Base-by-base conservation (phyloP, 495 filamentous ascomycete genomes). In the Penicillium crystallinum region DNA sequence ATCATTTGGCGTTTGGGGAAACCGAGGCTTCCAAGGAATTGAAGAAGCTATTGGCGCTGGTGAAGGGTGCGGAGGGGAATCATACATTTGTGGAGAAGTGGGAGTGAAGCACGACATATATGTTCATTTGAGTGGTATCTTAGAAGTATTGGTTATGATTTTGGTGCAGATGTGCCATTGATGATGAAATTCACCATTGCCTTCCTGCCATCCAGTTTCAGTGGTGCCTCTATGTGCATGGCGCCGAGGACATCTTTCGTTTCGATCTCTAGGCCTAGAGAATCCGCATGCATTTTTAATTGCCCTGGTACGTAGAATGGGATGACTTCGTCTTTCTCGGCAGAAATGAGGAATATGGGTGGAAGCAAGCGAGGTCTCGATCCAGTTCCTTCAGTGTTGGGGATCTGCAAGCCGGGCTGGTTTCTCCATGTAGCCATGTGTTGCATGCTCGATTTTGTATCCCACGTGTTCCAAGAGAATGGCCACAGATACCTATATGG, bases 261-360 rank as follows among this genome's bases (percentile, higher is more conserved):
- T 15, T 63, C 22, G 6, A 76, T 58, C 3, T 65, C 38, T 10
- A 78, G 39, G 7, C 53, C 54, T 0, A 77, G 45, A 2, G 64
- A 53, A 14, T 41, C 61, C 14, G 64, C 74, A 8, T 69, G 50
- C 6, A 42, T 19, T 40, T 71, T 69, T 18, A 89, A 69, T 52
- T 74, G 63, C 12, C 72, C 73, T 6, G 73, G 75, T 31, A 85
- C 81, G 30, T 78, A 72, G 29, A 65, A 53, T 3, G 86, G 85
- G 2, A 90, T 82, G 0, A 90, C 70, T 59, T 89, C 86, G 59
- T 91, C 87, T 38, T 77, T 76, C 19, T 74, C 81, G 0, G 84
- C 85, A 43, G 81, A 75, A 11, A 90, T 43, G 5, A 89, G 74
- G 7, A 85, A 71, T 0, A 89, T 66, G 5, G 68, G 64, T 10